Evolutionary conservation across 2,329 filamentous ascomycete genomes (phyloP), one percentile per base, ranked within the genome.

Genomic region (Claviceps sp.): DNA sequence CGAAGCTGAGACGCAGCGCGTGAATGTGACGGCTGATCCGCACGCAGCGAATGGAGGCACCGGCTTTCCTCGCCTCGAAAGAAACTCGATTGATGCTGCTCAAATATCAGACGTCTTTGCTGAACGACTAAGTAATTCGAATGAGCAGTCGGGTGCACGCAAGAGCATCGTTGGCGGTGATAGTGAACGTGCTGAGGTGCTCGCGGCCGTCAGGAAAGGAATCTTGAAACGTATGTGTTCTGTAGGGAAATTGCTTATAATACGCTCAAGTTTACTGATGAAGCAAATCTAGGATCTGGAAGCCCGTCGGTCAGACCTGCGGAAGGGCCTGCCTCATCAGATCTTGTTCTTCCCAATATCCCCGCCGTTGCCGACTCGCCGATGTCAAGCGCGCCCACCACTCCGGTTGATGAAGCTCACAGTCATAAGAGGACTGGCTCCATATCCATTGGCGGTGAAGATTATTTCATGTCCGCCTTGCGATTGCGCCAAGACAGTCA

Each of bases 161-260:
- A 91, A 87, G 73, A 97, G 89, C 70, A 94, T 96, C 60, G 77
- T 95, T 46, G 91, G 90, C 40, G 86, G 88, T 29, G 93, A 97
- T 58, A 85, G 76, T 61, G 93, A 97, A 63, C 83, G 91, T 56
- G 88, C 90, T 1, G 91, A 97, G 64, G 86, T 95, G 16, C 77
- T 97, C 44, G 88, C 90, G 20, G 88, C 89, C 6, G 88, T 97
- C 47, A 88, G 88, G 63, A 96, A 95, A 71, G 93, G 93, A 47
- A 98, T 98, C 48, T 69, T 98, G 51, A 98, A 98, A 71, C 86
- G 89, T 86, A 77, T 66, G 68, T 62, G 38, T 39, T 23, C 14
- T 23, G 23, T 14, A 4, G 13, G 40, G 9, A 4, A 11, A 34
- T 34, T 11, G 2, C 29, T 45, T 20, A 42, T 9, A 4, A 20